Evolutionary conservation across 2,329 filamentous ascomycete genomes (phyloP), one percentile per base, ranked within the genome.

Genomic region (Teratosphaeriaceae sp.): DNA sequence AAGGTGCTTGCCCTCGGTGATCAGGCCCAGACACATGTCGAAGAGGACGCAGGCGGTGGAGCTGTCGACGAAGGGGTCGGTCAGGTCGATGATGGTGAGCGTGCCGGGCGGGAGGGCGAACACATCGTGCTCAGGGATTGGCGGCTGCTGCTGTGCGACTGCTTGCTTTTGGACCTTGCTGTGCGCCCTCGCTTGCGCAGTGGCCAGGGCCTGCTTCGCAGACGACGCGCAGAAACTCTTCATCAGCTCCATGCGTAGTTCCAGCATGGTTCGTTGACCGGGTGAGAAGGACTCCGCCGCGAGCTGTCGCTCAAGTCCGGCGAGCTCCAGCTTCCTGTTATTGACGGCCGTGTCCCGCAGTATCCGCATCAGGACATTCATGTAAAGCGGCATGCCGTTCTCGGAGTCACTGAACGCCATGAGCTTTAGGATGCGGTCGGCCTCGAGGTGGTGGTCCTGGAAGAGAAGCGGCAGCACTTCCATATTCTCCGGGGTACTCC

Each of bases 1-100:
- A 13, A 24, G 13, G 11, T 31, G 26, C 15, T 31, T 22, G 13
- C 47, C 27, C 23, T 37, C 30, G 27, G 55, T 50, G 54, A 86
- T 87, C 0, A 85, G 64, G 2, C 72, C 72, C 1, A 90, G 67
- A 16, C 78, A 83, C 30, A 88, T 82, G 41, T 84, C 80, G 62
- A 90, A 90, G 0, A 90, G 65, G 0, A 76, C 70, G 54, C 85
- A 90, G 0, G 84, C 84, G 27, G 75, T 78, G 19, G 80, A 75
- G 0, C 78, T 61, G 0, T 80, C 80, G 4, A 88, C 68, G 50
- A 82, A 87, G 0, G 84, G 81, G 56, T 84, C 86, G 0, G 79
- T 85, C 0, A 92, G 66, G 53, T 92, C 85, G 5, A 88, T 66
- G 38, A 86, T 82, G 0, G 78, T 84, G 0, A 85, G 62, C 9